phyloP scores from a whole-genome alignment of 331 rosid species.

The Dryas integrifolia region DNA sequence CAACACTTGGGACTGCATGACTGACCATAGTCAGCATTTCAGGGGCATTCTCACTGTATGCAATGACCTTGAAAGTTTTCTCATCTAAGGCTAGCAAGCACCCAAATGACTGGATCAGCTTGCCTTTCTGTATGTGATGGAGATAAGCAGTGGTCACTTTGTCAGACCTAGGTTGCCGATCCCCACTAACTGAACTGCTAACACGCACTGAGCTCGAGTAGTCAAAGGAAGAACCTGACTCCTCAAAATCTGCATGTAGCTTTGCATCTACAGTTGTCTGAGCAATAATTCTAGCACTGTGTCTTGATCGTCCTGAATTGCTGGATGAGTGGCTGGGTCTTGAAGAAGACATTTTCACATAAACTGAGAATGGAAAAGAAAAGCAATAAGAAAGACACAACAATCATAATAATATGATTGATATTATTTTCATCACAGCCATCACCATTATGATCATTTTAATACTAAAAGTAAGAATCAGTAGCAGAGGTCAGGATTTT shows the following conservation, averaged over 20 bases:
- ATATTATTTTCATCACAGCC: background rate
- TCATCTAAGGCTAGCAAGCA: conserved; percentile 90
- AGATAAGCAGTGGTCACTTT: conserved; percentile 88
- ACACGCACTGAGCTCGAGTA: conserved; percentile 80
- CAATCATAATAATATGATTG: conserved; percentile 8
- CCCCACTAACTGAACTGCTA: conserved; percentile 40
- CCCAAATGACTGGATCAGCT: conserved; percentile 89
- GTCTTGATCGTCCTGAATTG: conserved; percentile 79
- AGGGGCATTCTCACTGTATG: conserved; percentile 93
- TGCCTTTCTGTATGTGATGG: conserved; percentile 86
- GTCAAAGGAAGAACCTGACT: conserved; percentile 82
- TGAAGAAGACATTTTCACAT: conserved; percentile 70
- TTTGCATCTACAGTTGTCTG: conserved; percentile 96
- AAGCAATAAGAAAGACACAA: background rate
- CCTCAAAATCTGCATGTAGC: conserved; percentile 88
- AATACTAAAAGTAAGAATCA: background rate
- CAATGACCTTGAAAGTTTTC: conserved; percentile 82
- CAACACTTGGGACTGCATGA: conserved; percentile 98
- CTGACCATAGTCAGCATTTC: conserved; percentile 92
- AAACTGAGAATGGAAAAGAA: conserved; percentile 30
- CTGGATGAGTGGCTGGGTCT: conserved; percentile 77
- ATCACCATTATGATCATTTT: background rate
- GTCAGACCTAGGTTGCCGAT: conserved; percentile 66
- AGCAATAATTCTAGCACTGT: conserved; percentile 68
- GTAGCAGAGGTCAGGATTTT: background rate